A percentile compares a stretch with the other conserved stretches of the same genome.
These are phyloP conservation scores for Kuraishia piskuri DNA, from an alignment of 805 yeast species.

Conservation along the genomic window DNA sequence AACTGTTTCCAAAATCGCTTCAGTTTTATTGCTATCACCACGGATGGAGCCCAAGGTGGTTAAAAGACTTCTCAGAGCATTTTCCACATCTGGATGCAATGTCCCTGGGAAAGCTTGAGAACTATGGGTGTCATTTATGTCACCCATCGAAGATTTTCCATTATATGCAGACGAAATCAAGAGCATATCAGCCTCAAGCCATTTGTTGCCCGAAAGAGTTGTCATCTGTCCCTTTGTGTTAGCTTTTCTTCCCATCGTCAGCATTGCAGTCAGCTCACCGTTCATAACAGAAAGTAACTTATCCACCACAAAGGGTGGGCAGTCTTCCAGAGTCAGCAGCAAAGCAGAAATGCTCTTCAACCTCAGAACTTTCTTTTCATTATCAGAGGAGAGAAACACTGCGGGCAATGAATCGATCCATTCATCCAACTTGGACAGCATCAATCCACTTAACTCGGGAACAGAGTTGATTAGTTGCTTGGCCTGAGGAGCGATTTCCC, in stretches of 20 bases:
- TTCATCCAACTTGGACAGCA: slow-evolving; percentile 6
- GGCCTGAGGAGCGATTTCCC: too few species aligned
- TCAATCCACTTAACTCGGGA: slow-evolving; percentile 4
- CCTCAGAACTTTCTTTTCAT: slow-evolving; percentile 9
- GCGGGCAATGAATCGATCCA: slow-evolving; percentile 11
- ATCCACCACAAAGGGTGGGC: not conserved
- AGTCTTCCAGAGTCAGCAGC: not conserved
- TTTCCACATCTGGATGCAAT: slow-evolving; percentile 15
- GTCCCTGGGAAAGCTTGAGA: slow-evolving; percentile 10
- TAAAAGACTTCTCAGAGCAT: slow-evolving; percentile 8
- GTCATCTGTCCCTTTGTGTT: not conserved
- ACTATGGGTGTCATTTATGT: not conserved
- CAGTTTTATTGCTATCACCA: not conserved
- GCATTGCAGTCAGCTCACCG: not conserved
- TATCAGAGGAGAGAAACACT: slow-evolving; percentile 18
- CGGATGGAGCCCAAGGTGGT: not conserved
- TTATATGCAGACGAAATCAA: not conserved
- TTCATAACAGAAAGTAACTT: not conserved
- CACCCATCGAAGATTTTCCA: not conserved
- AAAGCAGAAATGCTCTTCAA: slow-evolving; percentile 2
- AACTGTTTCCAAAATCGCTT: not conserved
- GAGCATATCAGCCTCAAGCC: not conserved
- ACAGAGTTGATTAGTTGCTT: not conserved
- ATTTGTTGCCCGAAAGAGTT: not conserved
- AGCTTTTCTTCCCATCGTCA: not conserved